Conservation (phyloP, 2,329 filamentous ascomycete genomes). For the Hortaea werneckii region DNA sequence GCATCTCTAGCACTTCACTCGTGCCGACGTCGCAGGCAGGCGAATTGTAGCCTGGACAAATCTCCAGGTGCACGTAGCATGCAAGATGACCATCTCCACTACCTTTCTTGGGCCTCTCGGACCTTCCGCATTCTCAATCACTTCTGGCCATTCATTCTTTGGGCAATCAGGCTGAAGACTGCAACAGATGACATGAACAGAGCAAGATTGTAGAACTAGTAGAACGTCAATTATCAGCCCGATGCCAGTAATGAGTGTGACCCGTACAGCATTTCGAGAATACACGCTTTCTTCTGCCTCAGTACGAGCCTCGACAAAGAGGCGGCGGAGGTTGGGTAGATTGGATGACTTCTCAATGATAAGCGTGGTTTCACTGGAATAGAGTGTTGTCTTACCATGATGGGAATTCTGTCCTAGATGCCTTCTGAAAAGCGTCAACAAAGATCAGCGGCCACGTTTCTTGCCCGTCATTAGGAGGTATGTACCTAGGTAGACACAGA, state of each 20-base stretch:
- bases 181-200: conserved; percentile 95
- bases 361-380: neutral
- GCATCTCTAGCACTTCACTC: no score
- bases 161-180: conserved; percentile 84
- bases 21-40: no score
- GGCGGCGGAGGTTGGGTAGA: conserved; percentile 85
- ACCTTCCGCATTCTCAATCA: neutral
- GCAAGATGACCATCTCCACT: no score
- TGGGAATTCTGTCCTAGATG: no score
- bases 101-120: no score
- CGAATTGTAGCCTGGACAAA: no score
- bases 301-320: conserved; percentile 89
- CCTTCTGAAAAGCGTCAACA: no score
- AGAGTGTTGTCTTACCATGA: neutral
- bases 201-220: conserved; percentile 91
- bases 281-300: conserved; percentile 92
- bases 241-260: neutral
- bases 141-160: conserved; percentile 54
- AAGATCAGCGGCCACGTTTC: no score
- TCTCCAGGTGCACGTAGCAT: no score
- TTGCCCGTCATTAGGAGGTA: no score
- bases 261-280: conserved; percentile 76
- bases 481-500: no score
- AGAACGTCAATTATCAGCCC: neutral
- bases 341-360: conserved; percentile 48